Percentiles rank a stretch among this genome's conserved stretches.
Conservation (phyloP, 2,329 filamentous ascomycete species). For the Sporothrix sp. region DNA sequence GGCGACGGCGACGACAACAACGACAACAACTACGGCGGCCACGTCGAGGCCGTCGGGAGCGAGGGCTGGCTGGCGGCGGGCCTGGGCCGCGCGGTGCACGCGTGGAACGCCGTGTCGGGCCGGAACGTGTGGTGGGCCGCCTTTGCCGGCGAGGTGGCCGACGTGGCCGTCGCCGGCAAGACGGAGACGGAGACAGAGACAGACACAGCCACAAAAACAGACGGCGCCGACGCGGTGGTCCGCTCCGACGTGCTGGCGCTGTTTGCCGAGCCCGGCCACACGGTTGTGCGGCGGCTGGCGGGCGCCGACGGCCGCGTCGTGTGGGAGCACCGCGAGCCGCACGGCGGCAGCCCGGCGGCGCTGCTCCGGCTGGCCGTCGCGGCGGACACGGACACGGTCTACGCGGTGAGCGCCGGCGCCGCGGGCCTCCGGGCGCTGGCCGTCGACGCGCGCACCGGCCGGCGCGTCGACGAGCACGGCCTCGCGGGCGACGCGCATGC, state of each 20-base stretch:
- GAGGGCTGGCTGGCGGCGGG: constrained; percentile 71
- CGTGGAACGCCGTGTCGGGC: constrained; percentile 78
- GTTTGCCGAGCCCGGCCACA: constrained; percentile 29
- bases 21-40: constrained; percentile 26
- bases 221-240: constrained; percentile 43
- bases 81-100: constrained; percentile 57
- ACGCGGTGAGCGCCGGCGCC: constrained; percentile 67
- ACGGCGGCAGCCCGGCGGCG: constrained; percentile 43
- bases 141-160: constrained; percentile 50
- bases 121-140: constrained; percentile 64
- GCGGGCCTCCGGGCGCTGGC: constrained; percentile 66
- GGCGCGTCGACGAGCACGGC: constrained; percentile 59
- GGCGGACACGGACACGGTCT: constrained; percentile 59
- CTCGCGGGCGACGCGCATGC: constrained; percentile 62
- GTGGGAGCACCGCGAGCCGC: constrained; percentile 63
- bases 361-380: constrained; percentile 67
- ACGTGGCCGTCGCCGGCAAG: constrained; percentile 60
- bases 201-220: too few relatives aligned
- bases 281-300: constrained; percentile 58
- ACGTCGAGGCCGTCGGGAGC: constrained; percentile 64
- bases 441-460: constrained; percentile 64
- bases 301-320: constrained; percentile 61
- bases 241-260: constrained; percentile 12
- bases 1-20: constrained; percentile 36
- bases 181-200: too few relatives aligned